These are phyloP conservation scores for Periglandula ipomoeae DNA, from an alignment of 2,329 filamentous ascomycete genomes.

Conservation along the genomic window DNA sequence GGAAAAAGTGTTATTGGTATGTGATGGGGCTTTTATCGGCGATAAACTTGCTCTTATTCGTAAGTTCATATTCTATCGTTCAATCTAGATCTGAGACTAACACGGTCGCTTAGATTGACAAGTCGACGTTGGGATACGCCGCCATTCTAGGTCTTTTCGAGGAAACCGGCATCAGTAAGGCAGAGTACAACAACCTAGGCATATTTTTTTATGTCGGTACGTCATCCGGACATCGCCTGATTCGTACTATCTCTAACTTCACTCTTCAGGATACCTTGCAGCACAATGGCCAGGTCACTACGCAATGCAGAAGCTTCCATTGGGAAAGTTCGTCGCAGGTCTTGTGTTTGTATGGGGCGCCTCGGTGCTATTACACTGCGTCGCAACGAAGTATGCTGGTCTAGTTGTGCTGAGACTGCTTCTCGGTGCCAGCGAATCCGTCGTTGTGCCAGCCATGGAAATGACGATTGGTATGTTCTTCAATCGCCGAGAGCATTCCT, in stretches of 20 bases:
- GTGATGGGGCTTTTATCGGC: slow-evolving; percentile 22
- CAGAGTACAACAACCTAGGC: slow-evolving; percentile 30
- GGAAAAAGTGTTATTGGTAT: slow-evolving; percentile 23
- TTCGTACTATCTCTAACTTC: neutral
- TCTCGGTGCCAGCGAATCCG: slow-evolving; percentile 25
- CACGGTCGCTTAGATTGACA: slow-evolving; percentile 15
- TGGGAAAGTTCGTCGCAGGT: slow-evolving; percentile 26
- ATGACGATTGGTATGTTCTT: slow-evolving; percentile 32
- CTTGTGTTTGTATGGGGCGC: slow-evolving; percentile 25
- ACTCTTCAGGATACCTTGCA: slow-evolving; percentile 23
- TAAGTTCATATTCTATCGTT: slow-evolving; percentile 12
- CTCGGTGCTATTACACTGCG: slow-evolving; percentile 28
- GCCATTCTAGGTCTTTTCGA: slow-evolving; percentile 32
- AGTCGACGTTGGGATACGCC: slow-evolving; percentile 30
- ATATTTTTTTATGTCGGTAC: slow-evolving; percentile 33
- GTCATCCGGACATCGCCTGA: no score
- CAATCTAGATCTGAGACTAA: slow-evolving; percentile 18
- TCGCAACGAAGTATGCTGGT: slow-evolving; percentile 21
- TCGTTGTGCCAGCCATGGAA: slow-evolving; percentile 30
- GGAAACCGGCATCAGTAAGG: slow-evolving; percentile 26
- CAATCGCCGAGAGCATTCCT: slow-evolving; percentile 23
- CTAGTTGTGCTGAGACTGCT: slow-evolving; percentile 26
- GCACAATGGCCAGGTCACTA: slow-evolving; percentile 30
- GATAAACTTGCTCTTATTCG: slow-evolving; percentile 28
- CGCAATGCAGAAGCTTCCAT: slow-evolving; percentile 27